Conservation (phyloP, 345 rosid genomes). For the Murraya koenigii region DNA sequence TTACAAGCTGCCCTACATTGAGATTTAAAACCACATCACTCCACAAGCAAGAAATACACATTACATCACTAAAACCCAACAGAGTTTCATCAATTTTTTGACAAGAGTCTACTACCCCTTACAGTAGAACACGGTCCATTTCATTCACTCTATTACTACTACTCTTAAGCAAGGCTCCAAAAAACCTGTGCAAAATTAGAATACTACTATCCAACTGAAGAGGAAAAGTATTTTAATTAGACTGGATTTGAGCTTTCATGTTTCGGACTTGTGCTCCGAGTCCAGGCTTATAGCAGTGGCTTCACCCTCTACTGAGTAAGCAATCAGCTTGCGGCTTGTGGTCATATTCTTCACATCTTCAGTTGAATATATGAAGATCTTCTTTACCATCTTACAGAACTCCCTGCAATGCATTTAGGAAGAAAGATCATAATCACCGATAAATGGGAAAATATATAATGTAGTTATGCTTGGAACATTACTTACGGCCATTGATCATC, state of each 20-base stretch:
- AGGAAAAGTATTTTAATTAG: not conserved
- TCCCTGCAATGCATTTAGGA: constrained; percentile 42
- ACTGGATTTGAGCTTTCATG: constrained; percentile 10
- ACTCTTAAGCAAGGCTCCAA: constrained; percentile 19
- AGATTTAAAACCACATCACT: constrained; percentile 21
- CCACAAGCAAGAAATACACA: constrained; percentile 26
- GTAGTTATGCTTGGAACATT: not conserved
- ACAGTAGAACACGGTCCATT: not conserved
- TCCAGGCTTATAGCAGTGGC: constrained; percentile 37
- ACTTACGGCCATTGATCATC: constrained; percentile 82
- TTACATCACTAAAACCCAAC: constrained; percentile 25
- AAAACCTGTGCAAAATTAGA: constrained; percentile 21
- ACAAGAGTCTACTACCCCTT: constrained; percentile 1
- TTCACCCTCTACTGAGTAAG: constrained; percentile 36
- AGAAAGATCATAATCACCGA: not conserved
- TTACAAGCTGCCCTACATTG: constrained; percentile 19
- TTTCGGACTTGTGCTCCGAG: constrained; percentile 37
- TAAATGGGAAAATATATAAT: not conserved
- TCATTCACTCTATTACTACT: constrained; percentile 6
- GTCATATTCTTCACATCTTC: constrained; percentile 62
- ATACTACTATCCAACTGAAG: constrained; percentile 12
- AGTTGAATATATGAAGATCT: constrained; percentile 51
- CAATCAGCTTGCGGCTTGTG: constrained; percentile 27
- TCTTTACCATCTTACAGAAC: constrained; percentile 71
- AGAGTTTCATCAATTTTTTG: not conserved